Percentiles rank a stretch among this genome's conserved stretches.
phyloP scores from a whole-genome alignment of 192 early-diverging fungal genomes.

The Backusella sp. region DNA sequence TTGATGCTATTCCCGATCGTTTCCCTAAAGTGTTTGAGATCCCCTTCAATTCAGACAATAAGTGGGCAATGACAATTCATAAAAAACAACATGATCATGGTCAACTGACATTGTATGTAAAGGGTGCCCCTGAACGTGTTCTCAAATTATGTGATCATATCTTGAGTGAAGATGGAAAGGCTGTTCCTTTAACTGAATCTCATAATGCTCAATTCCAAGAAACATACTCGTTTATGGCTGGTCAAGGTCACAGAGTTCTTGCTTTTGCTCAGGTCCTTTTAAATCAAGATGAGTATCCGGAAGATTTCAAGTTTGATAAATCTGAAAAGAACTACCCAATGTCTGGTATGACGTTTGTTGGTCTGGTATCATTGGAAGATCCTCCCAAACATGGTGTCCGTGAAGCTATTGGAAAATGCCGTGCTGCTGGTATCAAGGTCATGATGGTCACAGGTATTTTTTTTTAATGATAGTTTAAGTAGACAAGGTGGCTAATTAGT shows the following conservation, averaged over 20 bases:
- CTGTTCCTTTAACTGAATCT: constrained; percentile 63
- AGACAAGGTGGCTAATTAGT: too few species aligned
- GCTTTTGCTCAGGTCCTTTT: constrained; percentile 86
- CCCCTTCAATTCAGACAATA: constrained; percentile 95
- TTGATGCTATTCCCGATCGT: constrained; percentile 64
- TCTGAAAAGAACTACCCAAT: constrained; percentile 71
- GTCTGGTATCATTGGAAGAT: constrained; percentile 89
- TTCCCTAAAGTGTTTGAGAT: constrained; percentile 94
- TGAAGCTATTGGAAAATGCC: constrained; percentile 93
- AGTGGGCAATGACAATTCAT: constrained; percentile 93
- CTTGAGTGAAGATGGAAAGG: constrained; percentile 48
- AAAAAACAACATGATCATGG: constrained; percentile 68
- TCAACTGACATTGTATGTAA: constrained; percentile 77
- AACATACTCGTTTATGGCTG: constrained; percentile 88
- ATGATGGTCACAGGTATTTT: constrained; percentile 94
- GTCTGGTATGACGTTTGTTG: constrained; percentile 73
- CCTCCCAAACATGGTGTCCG: constrained; percentile 99
- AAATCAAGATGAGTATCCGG: constrained; percentile 68
- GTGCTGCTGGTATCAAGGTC: constrained; percentile 91
- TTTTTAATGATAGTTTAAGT: too few species aligned
- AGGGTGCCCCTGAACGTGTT: constrained; percentile 96
- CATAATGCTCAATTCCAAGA: constrained; percentile 68
- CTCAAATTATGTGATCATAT: constrained; percentile 80
- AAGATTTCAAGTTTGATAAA: constrained; percentile 72
- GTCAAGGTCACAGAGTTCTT: constrained; percentile 90